Evolutionary conservation across 352 stramenopile species (phyloP).

Genomic region (Phytophthora kernoviae): DNA sequence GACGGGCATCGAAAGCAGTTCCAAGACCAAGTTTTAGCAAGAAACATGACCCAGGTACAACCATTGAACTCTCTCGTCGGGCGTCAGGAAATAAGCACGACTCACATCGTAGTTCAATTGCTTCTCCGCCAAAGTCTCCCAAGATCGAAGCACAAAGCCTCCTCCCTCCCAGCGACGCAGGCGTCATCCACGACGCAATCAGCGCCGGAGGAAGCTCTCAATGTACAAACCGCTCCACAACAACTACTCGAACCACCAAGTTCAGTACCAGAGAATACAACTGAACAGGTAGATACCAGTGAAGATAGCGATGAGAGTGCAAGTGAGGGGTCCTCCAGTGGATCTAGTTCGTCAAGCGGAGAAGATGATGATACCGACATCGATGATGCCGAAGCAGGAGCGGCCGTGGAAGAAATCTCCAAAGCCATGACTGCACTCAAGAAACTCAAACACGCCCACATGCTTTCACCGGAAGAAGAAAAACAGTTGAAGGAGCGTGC

Average conservation of each 20-base stretch:
- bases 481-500: slow-evolving; percentile 64
- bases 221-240: no score
- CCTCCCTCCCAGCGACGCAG: background rate
- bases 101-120: slow-evolving; percentile 14
- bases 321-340: slow-evolving; percentile 14
- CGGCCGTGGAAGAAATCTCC: slow-evolving; percentile 46
- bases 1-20: slow-evolving; percentile 20
- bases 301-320: slow-evolving; percentile 15
- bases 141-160: slow-evolving; percentile 7
- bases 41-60: slow-evolving; percentile 3
- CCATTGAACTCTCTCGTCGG: slow-evolving; percentile 3
- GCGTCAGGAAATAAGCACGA: slow-evolving; percentile 15
- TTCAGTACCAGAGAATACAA: background rate
- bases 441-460: slow-evolving; percentile 67
- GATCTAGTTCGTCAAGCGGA: slow-evolving; percentile 11
- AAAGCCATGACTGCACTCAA: slow-evolving; percentile 65
- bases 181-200: background rate
- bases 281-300: background rate
- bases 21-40: slow-evolving; percentile 21
- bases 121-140: background rate
- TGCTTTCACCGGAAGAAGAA: slow-evolving; percentile 64
- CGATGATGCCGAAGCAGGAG: slow-evolving; percentile 20
- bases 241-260: no score
- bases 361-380: slow-evolving; percentile 10
- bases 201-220: background rate